phyloP scores from a whole-genome alignment of 177 flowering plant species.

The Tripterygium wilfordii region DNA sequence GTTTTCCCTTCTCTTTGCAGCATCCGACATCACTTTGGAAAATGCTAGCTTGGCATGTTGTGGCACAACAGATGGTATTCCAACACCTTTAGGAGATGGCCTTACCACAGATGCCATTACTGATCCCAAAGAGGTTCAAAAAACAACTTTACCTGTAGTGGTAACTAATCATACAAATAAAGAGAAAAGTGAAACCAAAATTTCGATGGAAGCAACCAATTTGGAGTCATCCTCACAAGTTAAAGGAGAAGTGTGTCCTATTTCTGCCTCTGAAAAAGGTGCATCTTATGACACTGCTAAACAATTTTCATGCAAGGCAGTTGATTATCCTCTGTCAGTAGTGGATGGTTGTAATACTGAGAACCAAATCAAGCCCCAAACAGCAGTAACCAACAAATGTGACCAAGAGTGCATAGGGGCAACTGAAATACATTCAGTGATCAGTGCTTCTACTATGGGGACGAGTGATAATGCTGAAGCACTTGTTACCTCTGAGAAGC shows the following conservation, averaged over 20 bases:
- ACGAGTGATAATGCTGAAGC: slow-evolving; percentile 15
- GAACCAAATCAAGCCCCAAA: slow-evolving; percentile 12
- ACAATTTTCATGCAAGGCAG: slow-evolving; percentile 9
- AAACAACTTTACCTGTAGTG: slow-evolving; percentile 3
- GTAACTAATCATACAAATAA: slow-evolving; percentile 9
- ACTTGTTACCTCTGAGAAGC: background rate
- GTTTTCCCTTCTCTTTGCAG: slow-evolving; percentile 2
- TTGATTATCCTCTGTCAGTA: slow-evolving; percentile 10
- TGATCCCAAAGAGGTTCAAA: slow-evolving; percentile 15
- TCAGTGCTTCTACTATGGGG: slow-evolving; percentile 13
- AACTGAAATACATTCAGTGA: slow-evolving; percentile 9
- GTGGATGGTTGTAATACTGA: slow-evolving; percentile 9
- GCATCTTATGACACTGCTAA: slow-evolving; percentile 11
- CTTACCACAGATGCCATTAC: slow-evolving; percentile 5
- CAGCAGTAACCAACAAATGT: slow-evolving; percentile 8
- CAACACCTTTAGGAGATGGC: slow-evolving; percentile 8
- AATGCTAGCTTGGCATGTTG: slow-evolving; percentile 3
- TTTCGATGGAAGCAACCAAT: slow-evolving; percentile 15
- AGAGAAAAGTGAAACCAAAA: slow-evolving; percentile 14
- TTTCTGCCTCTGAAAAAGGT: slow-evolving; percentile 17
- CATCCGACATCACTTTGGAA: slow-evolving; percentile 6
- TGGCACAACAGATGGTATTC: slow-evolving; percentile 11
- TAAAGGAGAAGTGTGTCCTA: slow-evolving; percentile 8
- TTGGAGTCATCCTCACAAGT: slow-evolving; percentile 11
- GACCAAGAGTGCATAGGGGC: slow-evolving; percentile 15